Conservation (phyloP, 139 green algal species). For the Ettlia oleoabundans region DNA sequence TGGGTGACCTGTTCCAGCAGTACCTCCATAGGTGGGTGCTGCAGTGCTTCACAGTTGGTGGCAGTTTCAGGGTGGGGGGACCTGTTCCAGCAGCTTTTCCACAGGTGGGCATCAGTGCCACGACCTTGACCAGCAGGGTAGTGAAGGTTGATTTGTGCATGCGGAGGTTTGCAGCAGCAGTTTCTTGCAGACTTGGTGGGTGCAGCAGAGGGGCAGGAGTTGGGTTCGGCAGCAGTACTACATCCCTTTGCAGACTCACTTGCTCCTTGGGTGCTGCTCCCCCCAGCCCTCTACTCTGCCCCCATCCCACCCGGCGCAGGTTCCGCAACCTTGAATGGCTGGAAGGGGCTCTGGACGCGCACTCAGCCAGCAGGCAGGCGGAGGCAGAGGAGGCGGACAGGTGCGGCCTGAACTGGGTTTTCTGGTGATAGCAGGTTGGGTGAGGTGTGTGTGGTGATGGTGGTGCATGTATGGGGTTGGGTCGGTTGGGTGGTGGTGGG, state of each 20-base stretch:
- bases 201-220: no score
- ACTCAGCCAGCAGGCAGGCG: slow-evolving; percentile 69
- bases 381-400: slow-evolving; percentile 67
- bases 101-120: no score
- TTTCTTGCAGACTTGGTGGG: no score
- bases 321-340: slow-evolving; percentile 86
- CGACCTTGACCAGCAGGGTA: no score
- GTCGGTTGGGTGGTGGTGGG: neutral
- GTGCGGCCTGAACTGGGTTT: slow-evolving; percentile 5
- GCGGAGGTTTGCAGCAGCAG: no score
- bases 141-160: no score
- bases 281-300: no score
- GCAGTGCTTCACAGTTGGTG: neutral
- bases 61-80: neutral
- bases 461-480: no score
- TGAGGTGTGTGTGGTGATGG: neutral
- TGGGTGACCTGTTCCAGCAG: slow-evolving; percentile 64
- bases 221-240: no score
- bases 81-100: neutral
- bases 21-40: slow-evolving; percentile 56
- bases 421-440: neutral
- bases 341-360: slow-evolving; percentile 65
- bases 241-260: no score
- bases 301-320: no score
- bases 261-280: no score